A percentile compares a stretch with the other conserved stretches of the same genome.
Conservation (phyloP, 495 filamentous ascomycete species). For the Tuber melanosporum region DNA sequence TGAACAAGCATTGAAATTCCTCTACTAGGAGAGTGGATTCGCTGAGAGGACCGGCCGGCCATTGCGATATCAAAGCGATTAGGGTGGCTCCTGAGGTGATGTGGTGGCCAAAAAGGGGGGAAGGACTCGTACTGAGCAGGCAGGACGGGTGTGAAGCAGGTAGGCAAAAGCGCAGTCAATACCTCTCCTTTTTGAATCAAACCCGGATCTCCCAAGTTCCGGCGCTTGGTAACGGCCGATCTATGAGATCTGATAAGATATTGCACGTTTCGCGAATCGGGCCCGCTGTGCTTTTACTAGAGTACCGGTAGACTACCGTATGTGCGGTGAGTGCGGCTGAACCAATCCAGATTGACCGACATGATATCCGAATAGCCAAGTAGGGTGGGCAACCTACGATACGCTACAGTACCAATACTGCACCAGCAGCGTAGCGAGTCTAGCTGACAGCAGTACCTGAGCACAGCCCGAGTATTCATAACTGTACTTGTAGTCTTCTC, state of each 20-base stretch:
- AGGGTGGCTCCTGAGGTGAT: not conserved
- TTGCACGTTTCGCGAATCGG: not conserved
- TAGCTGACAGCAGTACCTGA: not conserved
- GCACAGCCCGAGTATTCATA: no score
- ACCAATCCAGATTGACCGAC: not conserved
- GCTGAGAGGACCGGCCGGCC: constrained; percentile 16
- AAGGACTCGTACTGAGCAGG: not conserved
- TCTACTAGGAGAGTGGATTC: constrained; percentile 62
- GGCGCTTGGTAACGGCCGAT: not conserved
- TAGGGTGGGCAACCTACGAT: no score
- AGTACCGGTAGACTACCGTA: no score
- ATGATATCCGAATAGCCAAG: not conserved
- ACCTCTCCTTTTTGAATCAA: not conserved
- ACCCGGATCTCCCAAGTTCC: not conserved
- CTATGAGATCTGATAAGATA: not conserved
- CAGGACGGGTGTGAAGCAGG: not conserved
- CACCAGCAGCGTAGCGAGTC: not conserved
- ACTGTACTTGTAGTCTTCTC: no score
- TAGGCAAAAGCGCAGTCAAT: not conserved
- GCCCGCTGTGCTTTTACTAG: no score
- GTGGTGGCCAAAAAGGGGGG: not conserved
- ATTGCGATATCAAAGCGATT: not conserved
- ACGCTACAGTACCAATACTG: not conserved
- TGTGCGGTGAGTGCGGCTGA: not conserved
- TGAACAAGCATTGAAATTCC: constrained; percentile 65